Base-by-base conservation (phyloP, 176 grass and related monocot genomes). In the Zizania latifolia region DNA sequence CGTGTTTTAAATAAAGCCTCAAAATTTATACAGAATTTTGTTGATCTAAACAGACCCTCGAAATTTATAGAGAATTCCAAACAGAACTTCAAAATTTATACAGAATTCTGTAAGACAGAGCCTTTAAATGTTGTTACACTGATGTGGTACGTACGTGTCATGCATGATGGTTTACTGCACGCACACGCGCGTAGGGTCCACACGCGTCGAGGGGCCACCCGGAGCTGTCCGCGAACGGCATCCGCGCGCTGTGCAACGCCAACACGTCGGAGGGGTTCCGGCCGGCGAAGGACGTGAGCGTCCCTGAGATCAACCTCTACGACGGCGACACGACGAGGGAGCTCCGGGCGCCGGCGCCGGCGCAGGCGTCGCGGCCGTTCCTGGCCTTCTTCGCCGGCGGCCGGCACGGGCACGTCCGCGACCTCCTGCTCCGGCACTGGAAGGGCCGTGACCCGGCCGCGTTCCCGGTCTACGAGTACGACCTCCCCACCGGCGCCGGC, bases 261-360 rank as follows among this genome's bases (percentile, higher is more conserved):
- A 96, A 96, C 60, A 92, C 59, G 53, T 84, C 87, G 0, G 93
- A 96, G 75, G 93, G 93, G 3, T 96, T 96, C 75, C 26, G 53
- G 23, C 84, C 86, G 3, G 40, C 33, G 19, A 83, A 92, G 78
- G 89, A 96, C 65, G 87, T 92, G 51, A 85, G 86, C 70, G 58
- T 96, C 36, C 89, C 84, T 28, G 84, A 89, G 61, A 89, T 96
- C 54, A 83, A 85, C 72, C 89, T 96, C 65, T 45, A 82, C 58
- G 41, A 29, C 13, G 93, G 89, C 15, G 65, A 84, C 70, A 87
- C 77, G 72, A 84, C 86, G 8, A 19, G 0, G 43, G 70, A 92
- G 77, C 84, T 96, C 26, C 40, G 78, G 5, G 16, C 33, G 12
- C 60, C 70, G 6, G 19, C 68, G 13, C 79, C 89, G 0, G 33